Conservation (phyloP, 257 asterid species). For the Ajuga chamaepitys region DNA sequence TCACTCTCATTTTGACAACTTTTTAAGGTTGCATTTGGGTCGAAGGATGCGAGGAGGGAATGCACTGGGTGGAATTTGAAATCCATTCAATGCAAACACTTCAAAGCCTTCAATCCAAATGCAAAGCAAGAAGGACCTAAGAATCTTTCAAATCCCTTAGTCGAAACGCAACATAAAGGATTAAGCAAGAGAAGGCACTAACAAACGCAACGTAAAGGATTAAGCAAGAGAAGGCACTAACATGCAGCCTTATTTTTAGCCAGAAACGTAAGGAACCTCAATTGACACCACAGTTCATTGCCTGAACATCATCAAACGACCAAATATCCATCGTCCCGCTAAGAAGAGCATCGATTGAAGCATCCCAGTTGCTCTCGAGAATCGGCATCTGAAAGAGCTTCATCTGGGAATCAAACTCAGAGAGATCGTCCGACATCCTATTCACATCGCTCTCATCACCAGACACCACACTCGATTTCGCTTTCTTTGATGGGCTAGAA, state of each 20-base stretch:
- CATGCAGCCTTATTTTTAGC: constrained; percentile 61
- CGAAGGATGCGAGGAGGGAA: too few species aligned
- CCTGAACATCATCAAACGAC: constrained; percentile 56
- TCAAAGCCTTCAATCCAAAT: too few species aligned
- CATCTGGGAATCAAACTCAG: constrained; percentile 67
- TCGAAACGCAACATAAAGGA: neutral
- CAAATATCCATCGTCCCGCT: constrained; percentile 59
- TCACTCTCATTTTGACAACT: too few species aligned
- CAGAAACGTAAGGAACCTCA: constrained; percentile 22
- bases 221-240: constrained; percentile 22
- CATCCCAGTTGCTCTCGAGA: constrained; percentile 70
- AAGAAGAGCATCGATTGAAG: constrained; percentile 63
- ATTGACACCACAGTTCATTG: constrained; percentile 39
- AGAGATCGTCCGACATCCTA: constrained; percentile 38
- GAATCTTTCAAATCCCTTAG: too few species aligned
- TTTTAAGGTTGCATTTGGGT: too few species aligned
- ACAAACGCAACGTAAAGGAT: neutral
- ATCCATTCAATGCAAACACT: too few species aligned
- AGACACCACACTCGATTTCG: constrained; percentile 23
- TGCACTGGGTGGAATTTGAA: too few species aligned
- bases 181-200: constrained; percentile 17
- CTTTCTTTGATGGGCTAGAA: constrained; percentile 42
- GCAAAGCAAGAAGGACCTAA: too few species aligned
- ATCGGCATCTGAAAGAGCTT: constrained; percentile 60
- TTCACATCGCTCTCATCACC: constrained; percentile 1